These are phyloP conservation scores for Hygrophorus russula DNA, from an alignment of 768 basidiomycete species.

Conservation along the genomic window DNA sequence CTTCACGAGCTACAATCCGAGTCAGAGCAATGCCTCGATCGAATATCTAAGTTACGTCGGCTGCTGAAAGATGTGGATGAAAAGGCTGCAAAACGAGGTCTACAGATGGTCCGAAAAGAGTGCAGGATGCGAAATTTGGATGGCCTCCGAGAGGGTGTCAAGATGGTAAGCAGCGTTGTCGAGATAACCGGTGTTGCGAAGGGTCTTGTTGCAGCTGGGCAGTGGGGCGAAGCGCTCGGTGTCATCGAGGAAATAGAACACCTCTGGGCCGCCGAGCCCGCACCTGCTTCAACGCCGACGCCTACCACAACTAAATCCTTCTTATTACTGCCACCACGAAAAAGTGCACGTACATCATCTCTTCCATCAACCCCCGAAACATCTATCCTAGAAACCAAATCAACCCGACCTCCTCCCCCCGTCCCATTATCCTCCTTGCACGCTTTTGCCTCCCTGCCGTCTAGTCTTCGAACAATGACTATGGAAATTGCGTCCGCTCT, in stretches of 20 bases:
- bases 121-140: conserved; percentile 49
- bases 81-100: conserved; percentile 66
- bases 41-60: conserved; percentile 60
- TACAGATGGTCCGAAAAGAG: conserved; percentile 62
- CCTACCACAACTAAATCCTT: conserved; percentile 3
- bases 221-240: conserved; percentile 79
- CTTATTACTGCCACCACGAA: conserved; percentile 1
- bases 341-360: conserved; percentile 8
- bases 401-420: conserved; percentile 14
- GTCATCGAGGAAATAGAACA: conserved; percentile 58
- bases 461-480: conserved; percentile 58
- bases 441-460: conserved; percentile 68
- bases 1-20: conserved; percentile 87
- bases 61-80: conserved; percentile 70
- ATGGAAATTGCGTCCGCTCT: conserved; percentile 69
- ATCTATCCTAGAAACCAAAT: conserved; percentile 10
- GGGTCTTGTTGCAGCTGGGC: conserved; percentile 68
- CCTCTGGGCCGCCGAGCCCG: conserved; percentile 33
- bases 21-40: conserved; percentile 69
- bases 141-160: conserved; percentile 49
- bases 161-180: conserved; percentile 55
- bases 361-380: conserved; percentile 8
- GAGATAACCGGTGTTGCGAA: conserved; percentile 69
- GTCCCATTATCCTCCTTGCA: conserved; percentile 57
- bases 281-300: neutral